phyloP scores from a whole-genome alignment of 306 rosid species.

The Rosa chinensis region DNA sequence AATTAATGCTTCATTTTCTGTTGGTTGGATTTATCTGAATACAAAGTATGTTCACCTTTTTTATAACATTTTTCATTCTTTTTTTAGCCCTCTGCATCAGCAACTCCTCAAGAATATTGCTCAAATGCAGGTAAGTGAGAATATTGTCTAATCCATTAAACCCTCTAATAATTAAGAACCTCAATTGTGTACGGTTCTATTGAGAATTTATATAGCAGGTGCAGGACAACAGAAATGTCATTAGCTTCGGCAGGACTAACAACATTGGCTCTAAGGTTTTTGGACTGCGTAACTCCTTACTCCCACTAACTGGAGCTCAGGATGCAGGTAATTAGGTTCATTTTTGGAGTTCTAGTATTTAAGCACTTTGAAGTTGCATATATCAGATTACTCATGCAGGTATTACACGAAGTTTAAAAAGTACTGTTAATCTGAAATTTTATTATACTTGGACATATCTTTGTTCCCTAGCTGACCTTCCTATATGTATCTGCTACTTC shows the following conservation, averaged over 20 bases:
- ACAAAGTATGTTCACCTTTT: not conserved
- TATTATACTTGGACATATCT: not conserved
- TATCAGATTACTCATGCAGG: not conserved
- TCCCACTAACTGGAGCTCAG: conserved; percentile 19
- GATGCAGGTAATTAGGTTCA: conserved; percentile 33
- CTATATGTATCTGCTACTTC: not conserved
- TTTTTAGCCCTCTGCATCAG: conserved; percentile 33
- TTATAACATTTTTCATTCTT: conserved; percentile 12
- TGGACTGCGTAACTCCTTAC: conserved; percentile 14
- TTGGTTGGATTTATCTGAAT: not conserved
- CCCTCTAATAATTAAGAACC: conserved; percentile 7
- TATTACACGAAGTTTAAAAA: not conserved
- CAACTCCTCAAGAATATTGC: conserved; percentile 14
- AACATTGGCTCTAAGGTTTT: conserved; percentile 14
- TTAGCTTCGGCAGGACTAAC: conserved; percentile 20
- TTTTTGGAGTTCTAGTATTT: not conserved
- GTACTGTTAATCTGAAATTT: not conserved
- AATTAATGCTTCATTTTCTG: not conserved
- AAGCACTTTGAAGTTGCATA: not conserved
- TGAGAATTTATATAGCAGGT: conserved; percentile 13
- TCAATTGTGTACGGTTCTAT: conserved; percentile 16
- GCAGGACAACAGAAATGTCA: conserved; percentile 36
- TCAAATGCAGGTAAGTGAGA: conserved; percentile 23
- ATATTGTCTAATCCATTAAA: conserved; percentile 14
- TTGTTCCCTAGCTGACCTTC: not conserved